Evolutionary conservation across 225 moss, liverwort and hornwort genomes (phyloP).

Genomic region (Polytrichum formosum): DNA sequence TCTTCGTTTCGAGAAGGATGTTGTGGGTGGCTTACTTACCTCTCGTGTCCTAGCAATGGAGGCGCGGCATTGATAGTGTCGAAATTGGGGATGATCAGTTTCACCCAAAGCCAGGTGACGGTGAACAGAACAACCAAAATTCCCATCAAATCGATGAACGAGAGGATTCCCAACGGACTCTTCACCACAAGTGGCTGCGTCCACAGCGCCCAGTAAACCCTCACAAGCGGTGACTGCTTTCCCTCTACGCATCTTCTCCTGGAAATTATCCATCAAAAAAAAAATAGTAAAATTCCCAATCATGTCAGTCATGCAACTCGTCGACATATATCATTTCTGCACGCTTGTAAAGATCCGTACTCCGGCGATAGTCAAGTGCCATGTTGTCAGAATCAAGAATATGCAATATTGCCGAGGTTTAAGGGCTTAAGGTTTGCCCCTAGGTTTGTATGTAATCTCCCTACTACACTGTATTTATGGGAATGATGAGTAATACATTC

Average conservation of each 20-base stretch:
- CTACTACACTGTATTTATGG: too few species aligned
- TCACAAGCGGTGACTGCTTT: conserved; percentile 13
- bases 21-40: conserved; percentile 16
- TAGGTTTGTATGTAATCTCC: too few species aligned
- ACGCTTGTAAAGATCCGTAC: not conserved
- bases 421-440: too few species aligned
- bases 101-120: conserved; percentile 19
- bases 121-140: conserved; percentile 18
- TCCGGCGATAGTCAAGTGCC: not conserved
- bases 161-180: conserved; percentile 25
- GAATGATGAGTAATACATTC: too few species aligned
- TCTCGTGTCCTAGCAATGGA: conserved; percentile 13
- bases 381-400: too few species aligned
- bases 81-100: conserved; percentile 16
- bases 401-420: too few species aligned
- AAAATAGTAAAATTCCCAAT: not conserved
- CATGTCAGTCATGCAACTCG: too few species aligned
- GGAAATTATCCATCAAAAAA: conserved; percentile 4
- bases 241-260: conserved; percentile 21
- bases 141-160: conserved; percentile 26
- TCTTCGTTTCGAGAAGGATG: too few species aligned
- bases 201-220: conserved; percentile 26
- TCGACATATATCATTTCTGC: too few species aligned
- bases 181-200: conserved; percentile 42
- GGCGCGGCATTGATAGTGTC: conserved; percentile 12